Evolutionary conservation across 1,284 basidiomycete species (phyloP).

Genomic region (Ustilago sp.): DNA sequence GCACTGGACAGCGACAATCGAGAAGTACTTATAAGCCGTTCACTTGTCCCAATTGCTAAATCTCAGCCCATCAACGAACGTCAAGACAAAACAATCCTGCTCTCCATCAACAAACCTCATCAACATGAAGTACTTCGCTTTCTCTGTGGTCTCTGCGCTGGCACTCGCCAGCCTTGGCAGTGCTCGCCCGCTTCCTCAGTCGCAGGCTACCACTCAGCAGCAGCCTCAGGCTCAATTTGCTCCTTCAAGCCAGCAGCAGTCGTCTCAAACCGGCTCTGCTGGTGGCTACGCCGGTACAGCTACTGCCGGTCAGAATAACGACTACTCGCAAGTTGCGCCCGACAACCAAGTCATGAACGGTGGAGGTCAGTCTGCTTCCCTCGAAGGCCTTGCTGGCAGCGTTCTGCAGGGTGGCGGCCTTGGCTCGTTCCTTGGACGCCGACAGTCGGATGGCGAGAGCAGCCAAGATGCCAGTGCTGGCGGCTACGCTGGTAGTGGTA

Average conservation of each 20-base stretch:
- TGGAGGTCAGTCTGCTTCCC: constrained; percentile 20
- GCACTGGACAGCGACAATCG: not conserved
- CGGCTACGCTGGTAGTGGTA: constrained; percentile 18
- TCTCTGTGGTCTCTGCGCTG: constrained; percentile 19
- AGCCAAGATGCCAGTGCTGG: constrained; percentile 18
- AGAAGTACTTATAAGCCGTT: not conserved
- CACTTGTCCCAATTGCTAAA: not conserved
- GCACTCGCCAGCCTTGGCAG: constrained; percentile 28
- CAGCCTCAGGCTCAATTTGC: constrained; percentile 6
- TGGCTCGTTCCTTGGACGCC: constrained; percentile 10
- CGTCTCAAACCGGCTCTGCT: constrained; percentile 19
- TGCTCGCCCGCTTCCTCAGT: constrained; percentile 18
- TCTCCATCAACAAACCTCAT: not conserved
- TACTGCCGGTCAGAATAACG: constrained; percentile 27
- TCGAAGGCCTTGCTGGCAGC: constrained; percentile 19
- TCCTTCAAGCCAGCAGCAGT: constrained; percentile 4
- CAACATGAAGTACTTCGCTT: constrained; percentile 23
- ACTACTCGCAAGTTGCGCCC: constrained; percentile 34
- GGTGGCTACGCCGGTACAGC: constrained; percentile 24
- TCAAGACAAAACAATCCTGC: not conserved
- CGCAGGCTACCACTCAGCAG: constrained; percentile 9
- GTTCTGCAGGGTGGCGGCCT: constrained; percentile 12
- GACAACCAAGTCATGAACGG: constrained; percentile 34
- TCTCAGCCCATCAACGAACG: not conserved
- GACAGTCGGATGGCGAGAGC: constrained; percentile 1